Evolutionary conservation across 306 rosid species (phyloP).

Genomic region (Lathyrus sativus): DNA sequence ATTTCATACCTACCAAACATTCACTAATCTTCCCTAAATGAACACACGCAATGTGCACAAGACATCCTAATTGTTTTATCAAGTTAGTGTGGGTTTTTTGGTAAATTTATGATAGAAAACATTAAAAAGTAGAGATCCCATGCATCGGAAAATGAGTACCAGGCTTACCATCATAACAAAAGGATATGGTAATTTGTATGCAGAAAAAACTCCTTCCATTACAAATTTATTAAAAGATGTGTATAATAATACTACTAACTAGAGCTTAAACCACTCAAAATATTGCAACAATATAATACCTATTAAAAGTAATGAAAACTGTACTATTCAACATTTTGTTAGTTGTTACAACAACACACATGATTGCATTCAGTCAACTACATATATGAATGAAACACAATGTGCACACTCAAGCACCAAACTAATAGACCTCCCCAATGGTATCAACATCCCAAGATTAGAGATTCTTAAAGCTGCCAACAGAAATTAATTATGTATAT

Average conservation of each 20-base stretch:
- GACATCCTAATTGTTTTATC: background rate
- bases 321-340: constrained; percentile 7
- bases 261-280: constrained; percentile 11
- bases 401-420: constrained; percentile 8
- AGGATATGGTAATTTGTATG: background rate
- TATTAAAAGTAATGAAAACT: background rate
- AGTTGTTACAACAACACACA: too few relatives aligned
- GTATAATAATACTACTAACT: background rate
- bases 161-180: background rate
- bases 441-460: background rate
- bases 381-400: background rate
- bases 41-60: background rate
- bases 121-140: background rate
- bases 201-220: background rate
- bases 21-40: background rate
- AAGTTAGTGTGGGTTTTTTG: background rate
- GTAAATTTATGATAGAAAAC: background rate
- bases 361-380: too few relatives aligned
- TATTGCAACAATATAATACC: constrained; percentile 1
- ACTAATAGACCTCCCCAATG: background rate
- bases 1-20: background rate
- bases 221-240: background rate
- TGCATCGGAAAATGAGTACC: background rate
- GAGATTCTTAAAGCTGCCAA: constrained; percentile 21
- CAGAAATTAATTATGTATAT: constrained; percentile 1